Conservation (phyloP, 371 early-diverging fungal species). For the Mortierella sp. region DNA sequence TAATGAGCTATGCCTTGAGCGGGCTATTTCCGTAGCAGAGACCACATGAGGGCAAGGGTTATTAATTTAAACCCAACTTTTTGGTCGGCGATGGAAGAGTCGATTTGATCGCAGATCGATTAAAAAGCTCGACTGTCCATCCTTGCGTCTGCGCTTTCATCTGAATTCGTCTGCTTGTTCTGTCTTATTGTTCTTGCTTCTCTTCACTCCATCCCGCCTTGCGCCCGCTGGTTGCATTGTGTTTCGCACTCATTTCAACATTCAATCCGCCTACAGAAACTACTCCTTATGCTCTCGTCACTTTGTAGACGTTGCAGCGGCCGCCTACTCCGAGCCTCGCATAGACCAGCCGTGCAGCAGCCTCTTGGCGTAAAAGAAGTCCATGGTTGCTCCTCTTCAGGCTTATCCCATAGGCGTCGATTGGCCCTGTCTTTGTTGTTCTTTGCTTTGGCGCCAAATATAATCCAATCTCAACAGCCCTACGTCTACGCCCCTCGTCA, state of each 20-base stretch:
- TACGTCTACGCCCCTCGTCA: neutral
- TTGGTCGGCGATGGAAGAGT: neutral
- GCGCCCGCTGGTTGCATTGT: too few species aligned
- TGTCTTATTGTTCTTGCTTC: too few species aligned
- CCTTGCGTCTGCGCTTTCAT: too few species aligned
- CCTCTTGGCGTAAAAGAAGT: slow-evolving; percentile 6
- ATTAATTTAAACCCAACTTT: too few species aligned
- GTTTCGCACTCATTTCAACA: too few species aligned
- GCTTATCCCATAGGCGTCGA: neutral
- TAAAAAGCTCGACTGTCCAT: too few species aligned
- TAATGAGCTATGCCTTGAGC: too few species aligned
- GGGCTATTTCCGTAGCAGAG: too few species aligned
- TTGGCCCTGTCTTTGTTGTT: neutral
- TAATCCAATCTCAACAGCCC: slow-evolving; percentile 5
- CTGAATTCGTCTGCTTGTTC: too few species aligned
- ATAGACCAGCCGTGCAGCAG: neutral
- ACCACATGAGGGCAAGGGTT: too few species aligned
- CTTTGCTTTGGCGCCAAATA: neutral
- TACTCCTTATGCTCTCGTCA: slow-evolving; percentile 1
- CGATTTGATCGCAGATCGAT: too few species aligned
- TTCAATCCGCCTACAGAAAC: neutral
- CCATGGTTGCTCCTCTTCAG: neutral
- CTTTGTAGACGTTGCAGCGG: slow-evolving; percentile 20
- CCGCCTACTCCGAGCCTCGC: neutral
- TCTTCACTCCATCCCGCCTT: neutral